phyloP scores from a whole-genome alignment of 2,329 filamentous ascomycete genomes.

The Stagonosporopsis cucurbitacearum region DNA sequence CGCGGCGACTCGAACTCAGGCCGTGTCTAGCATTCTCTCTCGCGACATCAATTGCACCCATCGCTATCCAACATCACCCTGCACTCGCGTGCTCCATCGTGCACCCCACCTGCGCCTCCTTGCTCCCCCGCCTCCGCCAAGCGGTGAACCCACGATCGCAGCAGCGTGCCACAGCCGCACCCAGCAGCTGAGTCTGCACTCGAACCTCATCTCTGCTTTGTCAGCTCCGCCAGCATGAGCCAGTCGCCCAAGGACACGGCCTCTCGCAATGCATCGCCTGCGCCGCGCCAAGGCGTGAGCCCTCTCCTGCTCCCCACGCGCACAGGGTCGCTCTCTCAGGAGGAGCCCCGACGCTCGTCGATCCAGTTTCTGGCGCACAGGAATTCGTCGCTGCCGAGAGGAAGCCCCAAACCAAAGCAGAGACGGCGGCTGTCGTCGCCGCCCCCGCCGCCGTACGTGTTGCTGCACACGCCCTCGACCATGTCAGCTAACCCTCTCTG shows the following conservation, averaged over 20 bases:
- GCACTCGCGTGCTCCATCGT: slow-evolving; percentile 6
- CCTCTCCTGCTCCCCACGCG: slow-evolving; percentile 34
- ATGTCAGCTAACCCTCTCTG: background rate
- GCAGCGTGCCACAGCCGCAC: slow-evolving; percentile 30
- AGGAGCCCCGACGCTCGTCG: slow-evolving; percentile 44
- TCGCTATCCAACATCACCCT: background rate
- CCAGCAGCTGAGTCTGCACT: slow-evolving; percentile 28
- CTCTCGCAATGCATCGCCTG: slow-evolving; percentile 37
- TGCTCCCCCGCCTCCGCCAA: slow-evolving; percentile 41
- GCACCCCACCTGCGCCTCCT: slow-evolving; percentile 11
- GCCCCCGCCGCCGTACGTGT: slow-evolving; percentile 52
- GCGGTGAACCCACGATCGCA: slow-evolving; percentile 27
- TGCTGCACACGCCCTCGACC: background rate
- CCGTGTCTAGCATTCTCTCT: background rate
- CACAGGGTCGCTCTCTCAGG: slow-evolving; percentile 28
- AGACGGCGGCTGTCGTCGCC: slow-evolving; percentile 49
- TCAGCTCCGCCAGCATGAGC: slow-evolving; percentile 37
- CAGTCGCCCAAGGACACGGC: slow-evolving; percentile 37
- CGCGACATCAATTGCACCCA: slow-evolving; percentile 1
- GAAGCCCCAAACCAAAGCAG: slow-evolving; percentile 42
- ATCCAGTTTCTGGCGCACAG: slow-evolving; percentile 48
- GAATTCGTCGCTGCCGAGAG: slow-evolving; percentile 39
- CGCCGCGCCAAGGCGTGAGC: slow-evolving; percentile 31
- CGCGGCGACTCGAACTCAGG: slow-evolving; percentile 25
- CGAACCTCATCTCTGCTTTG: background rate